Conservation (phyloP, 352 stramenopile genomes). For the Phytophthora lateralis region DNA sequence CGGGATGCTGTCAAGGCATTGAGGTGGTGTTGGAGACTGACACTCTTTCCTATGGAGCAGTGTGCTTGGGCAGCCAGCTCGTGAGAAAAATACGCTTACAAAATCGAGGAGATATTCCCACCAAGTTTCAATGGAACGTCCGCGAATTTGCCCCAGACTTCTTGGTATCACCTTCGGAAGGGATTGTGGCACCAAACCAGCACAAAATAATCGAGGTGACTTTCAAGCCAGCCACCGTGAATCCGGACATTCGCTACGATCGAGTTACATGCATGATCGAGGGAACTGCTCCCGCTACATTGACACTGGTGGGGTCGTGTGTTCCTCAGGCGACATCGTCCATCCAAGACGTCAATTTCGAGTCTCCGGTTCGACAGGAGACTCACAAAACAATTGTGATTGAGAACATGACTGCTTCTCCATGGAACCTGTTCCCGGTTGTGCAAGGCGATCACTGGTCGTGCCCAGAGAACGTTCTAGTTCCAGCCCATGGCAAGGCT, state of each 20-base stretch:
- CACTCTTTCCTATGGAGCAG: slow-evolving; percentile 88
- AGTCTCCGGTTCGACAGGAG: slow-evolving; percentile 78
- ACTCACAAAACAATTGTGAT: slow-evolving; percentile 67
- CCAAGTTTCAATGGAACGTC: slow-evolving; percentile 89
- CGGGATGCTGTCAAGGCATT: slow-evolving; percentile 90
- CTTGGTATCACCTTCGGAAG: slow-evolving; percentile 75
- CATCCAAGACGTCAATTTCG: slow-evolving; percentile 88
- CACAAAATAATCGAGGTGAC: slow-evolving; percentile 91
- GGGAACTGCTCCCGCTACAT: slow-evolving; percentile 47
- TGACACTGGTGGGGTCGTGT: slow-evolving; percentile 87
- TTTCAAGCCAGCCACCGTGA: slow-evolving; percentile 81
- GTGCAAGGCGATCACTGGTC: slow-evolving; percentile 89
- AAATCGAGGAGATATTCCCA: slow-evolving; percentile 90
- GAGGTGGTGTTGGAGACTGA: slow-evolving; percentile 91
- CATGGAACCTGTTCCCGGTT: slow-evolving; percentile 90
- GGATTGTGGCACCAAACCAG: slow-evolving; percentile 80
- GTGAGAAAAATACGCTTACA: slow-evolving; percentile 88
- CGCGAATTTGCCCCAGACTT: slow-evolving; percentile 85
- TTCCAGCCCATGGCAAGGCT: slow-evolving; percentile 72
- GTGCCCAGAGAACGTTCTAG: slow-evolving; percentile 80
- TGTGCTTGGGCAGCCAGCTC: slow-evolving; percentile 88
- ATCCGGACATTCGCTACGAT: slow-evolving; percentile 91
- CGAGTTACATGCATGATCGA: slow-evolving; percentile 78
- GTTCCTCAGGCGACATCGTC: slow-evolving; percentile 88
- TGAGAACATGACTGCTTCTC: slow-evolving; percentile 77